Evolutionary conservation across 2,329 filamentous ascomycete species (phyloP).

Genomic region (Stemphylium vesicarium): DNA sequence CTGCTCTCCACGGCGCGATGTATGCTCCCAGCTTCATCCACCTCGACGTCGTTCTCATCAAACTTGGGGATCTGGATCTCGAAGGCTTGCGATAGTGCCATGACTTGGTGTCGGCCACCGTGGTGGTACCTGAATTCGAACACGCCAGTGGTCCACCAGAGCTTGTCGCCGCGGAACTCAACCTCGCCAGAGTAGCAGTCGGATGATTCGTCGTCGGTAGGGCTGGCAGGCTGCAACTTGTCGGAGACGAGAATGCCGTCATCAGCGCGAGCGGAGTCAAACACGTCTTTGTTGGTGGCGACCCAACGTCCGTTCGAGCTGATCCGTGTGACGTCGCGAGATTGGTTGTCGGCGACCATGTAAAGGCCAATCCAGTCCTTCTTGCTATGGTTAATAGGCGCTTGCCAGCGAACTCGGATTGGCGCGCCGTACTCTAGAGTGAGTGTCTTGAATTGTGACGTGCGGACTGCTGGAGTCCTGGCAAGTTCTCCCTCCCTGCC

Average conservation of each 20-base stretch:
- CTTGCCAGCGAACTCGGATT: constrained; percentile 88
- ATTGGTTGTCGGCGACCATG: constrained; percentile 92
- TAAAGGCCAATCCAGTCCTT: constrained; percentile 97
- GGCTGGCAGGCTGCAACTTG: constrained; percentile 57
- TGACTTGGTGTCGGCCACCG: constrained; percentile 87
- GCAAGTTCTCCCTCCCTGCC: constrained; percentile 76
- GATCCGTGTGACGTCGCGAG: constrained; percentile 81
- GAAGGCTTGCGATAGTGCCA: constrained; percentile 92
- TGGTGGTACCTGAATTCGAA: constrained; percentile 99
- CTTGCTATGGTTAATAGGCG: constrained; percentile 83
- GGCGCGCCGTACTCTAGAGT: constrained; percentile 89
- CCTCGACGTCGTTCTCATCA: constrained; percentile 72
- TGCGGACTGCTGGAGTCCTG: constrained; percentile 67
- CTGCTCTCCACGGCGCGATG: constrained; percentile 75
- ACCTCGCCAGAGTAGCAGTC: constrained; percentile 80
- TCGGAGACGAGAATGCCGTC: constrained; percentile 77
- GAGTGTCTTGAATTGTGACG: constrained; percentile 71
- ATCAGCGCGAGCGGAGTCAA: constrained; percentile 77
- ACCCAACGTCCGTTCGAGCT: constrained; percentile 89
- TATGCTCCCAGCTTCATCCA: constrained; percentile 65
- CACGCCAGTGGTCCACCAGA: constrained; percentile 96
- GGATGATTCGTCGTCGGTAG: constrained; percentile 57
- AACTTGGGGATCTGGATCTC: constrained; percentile 85
- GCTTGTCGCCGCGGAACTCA: constrained; percentile 86
- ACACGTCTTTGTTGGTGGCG: constrained; percentile 76